Base-by-base conservation (phyloP, 768 basidiomycete genomes). In the Hericium rajendrae region DNA sequence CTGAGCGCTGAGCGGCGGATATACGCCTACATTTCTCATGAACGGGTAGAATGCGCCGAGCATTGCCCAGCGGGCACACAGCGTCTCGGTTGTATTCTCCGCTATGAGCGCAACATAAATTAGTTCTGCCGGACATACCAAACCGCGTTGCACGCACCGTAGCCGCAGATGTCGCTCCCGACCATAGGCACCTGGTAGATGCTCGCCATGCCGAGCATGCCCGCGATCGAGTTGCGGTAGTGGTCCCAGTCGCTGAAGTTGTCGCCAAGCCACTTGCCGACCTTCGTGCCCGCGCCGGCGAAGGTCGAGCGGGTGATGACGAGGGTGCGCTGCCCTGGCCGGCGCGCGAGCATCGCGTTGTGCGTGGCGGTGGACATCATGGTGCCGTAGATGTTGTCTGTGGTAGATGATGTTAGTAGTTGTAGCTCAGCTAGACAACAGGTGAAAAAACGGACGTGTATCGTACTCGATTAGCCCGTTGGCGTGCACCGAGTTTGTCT, bases 11-110 rank as follows among this genome's bases (percentile, higher is more conserved):
- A 22, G 51, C 48, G 18, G 40, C 13, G 39, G 46, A 39, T 13
- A 6, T 24, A 18, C 16, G 0, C 68, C 81, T 57, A 84, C 83
- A 65, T 90, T 86, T 9, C 88, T 74, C 82, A 83, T 87, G 74
- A 90, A 90, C 0, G 88, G 86, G 67, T 83, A 82, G 70, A 89
- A 90, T 0, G 84, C 87, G 1, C 85, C 85, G 2, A 90, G 73
- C 73, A 77, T 85, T 13, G 84, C 86, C 88, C 89, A 90, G 39
- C 89, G 73, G 39, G 84, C 82, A 60, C 86, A 88, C 1, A 90
- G 72, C 9, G 76, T 79, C 65, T 85, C 85, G 1, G 86, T 84
- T 1, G 84, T 83, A 64, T 87, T 75, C 0, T 70, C 78, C 37
- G 71, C 82, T 82, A 51, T 24, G 24, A 2, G 24, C 24, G 24